Base-by-base conservation (phyloP, 306 rosid genomes). In the Carpinus viminea region DNA sequence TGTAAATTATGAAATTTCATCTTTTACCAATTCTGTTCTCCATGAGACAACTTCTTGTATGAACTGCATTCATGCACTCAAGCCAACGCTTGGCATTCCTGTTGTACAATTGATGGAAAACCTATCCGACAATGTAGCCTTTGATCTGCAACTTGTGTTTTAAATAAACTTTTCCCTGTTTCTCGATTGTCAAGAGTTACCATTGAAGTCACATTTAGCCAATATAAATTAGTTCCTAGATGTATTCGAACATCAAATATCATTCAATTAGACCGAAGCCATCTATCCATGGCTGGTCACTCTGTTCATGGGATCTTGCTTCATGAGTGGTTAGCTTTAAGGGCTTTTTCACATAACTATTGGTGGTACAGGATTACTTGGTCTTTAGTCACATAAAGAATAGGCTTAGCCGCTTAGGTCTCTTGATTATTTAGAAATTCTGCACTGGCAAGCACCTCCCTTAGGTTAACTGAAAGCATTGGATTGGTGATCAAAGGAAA, bases 1-100 rank as follows among this genome's bases (percentile, higher is more conserved):
- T 76, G 16, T 55, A 68, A 80, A 38, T 75, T 57, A 10, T 61
- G 72, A 16, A 47, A 31, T 79, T 81, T 64, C 57, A 73, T 17
- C 75, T 48, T 4, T 26, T 38, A 38, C 48, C 2, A 20, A 36
- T 4, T 16, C 7, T 16, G 13, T 18, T 65, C 21, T 36, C 71
- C 50, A 18, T 17, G n/a, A 18, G 7, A 38, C 48, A 68, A 66
- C 48, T 66, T 66, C 26, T 38, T 18, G 71, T 16, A 68, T n/a
- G 5, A 71, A 31, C 48, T 6, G 52, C 48, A 46, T 55, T 55
- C 45, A 5, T 59, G 15, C 6, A 59, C 24, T 24, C 65, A 2
- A 2, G 15, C 36, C 20, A 11, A 38, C 17, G 15, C 24, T 38
- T 38, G 20, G 26, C 71, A 38, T 38, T 38, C 47, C 43, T 62